Evolutionary conservation across 2,329 filamentous ascomycete species (phyloP).

Genomic region (Epichloe sp.): DNA sequence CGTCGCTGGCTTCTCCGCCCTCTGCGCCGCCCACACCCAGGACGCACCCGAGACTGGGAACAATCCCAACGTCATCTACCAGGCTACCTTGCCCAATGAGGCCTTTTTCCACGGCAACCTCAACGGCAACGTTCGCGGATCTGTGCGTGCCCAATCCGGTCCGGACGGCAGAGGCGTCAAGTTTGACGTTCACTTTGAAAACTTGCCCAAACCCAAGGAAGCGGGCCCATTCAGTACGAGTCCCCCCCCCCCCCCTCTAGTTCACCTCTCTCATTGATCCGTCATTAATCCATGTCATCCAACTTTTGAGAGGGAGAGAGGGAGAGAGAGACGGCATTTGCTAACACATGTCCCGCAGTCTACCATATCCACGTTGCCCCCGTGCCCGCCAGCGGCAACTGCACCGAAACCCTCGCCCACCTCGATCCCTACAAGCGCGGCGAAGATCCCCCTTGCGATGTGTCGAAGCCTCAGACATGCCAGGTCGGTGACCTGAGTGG

Average conservation of each 20-base stretch:
- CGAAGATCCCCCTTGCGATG: slow-evolving; percentile 48
- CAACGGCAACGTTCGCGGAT: slow-evolving; percentile 31
- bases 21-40: slow-evolving; percentile 17
- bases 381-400: slow-evolving; percentile 56
- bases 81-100: slow-evolving; percentile 40
- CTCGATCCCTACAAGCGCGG: slow-evolving; percentile 58
- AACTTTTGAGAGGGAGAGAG: no score
- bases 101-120: slow-evolving; percentile 40
- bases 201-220: slow-evolving; percentile 42
- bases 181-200: slow-evolving; percentile 42
- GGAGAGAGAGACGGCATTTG: not conserved
- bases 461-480: slow-evolving; percentile 45
- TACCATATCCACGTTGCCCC: slow-evolving; percentile 61
- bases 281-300: no score
- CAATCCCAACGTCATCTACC: slow-evolving; percentile 44
- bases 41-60: slow-evolving; percentile 38
- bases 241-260: slow-evolving; percentile 5
- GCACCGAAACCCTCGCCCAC: slow-evolving; percentile 52
- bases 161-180: slow-evolving; percentile 40
- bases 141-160: slow-evolving; percentile 31
- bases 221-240: slow-evolving; percentile 46
- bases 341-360: slow-evolving; percentile 24
- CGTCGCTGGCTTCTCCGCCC: not conserved
- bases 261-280: not conserved
- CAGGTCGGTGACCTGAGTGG: slow-evolving; percentile 66